Percentiles rank a stretch among this genome's conserved stretches.
Evolutionary conservation across 2,329 filamentous ascomycete species (phyloP).

Genomic region (Fusarium oligoseptatum): DNA sequence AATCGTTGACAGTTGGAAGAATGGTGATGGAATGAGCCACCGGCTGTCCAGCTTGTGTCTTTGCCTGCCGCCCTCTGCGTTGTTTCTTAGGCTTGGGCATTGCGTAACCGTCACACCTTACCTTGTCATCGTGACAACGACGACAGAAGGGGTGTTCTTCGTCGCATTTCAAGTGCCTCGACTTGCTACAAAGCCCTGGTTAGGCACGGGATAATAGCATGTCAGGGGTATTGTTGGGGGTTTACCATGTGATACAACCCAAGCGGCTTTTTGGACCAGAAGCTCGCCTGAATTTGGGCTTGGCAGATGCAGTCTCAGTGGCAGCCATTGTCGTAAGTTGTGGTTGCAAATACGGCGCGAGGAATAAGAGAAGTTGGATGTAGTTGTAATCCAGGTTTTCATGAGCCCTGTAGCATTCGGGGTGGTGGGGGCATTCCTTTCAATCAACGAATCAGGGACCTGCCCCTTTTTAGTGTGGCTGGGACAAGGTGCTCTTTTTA

Average conservation of each 20-base stretch:
- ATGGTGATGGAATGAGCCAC: neutral
- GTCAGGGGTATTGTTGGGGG: neutral
- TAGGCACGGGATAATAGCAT: neutral
- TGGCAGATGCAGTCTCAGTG: neutral
- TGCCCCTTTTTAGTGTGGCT: neutral
- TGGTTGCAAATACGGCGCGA: neutral
- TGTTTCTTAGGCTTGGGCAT: neutral
- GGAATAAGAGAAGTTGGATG: neutral
- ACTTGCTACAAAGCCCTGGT: neutral
- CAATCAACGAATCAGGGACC: neutral
- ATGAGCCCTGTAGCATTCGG: neutral
- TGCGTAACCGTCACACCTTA: neutral
- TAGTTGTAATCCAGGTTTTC: neutral
- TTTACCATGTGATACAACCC: neutral
- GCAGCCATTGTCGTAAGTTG: neutral
- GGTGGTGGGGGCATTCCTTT: neutral
- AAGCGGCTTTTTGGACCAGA: neutral
- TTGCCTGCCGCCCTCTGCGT: neutral
- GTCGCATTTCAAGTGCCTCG: constrained; percentile 1
- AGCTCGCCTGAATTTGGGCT: neutral
- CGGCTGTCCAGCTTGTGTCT: neutral
- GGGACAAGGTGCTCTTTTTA: neutral
- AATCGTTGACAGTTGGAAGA: neutral
- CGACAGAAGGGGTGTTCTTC: neutral
- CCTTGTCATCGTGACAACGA: neutral